Evolutionary conservation across 192 early-diverging fungal species (phyloP), one percentile per base, ranked within the genome.

Genomic region (Coemansia sp.): DNA sequence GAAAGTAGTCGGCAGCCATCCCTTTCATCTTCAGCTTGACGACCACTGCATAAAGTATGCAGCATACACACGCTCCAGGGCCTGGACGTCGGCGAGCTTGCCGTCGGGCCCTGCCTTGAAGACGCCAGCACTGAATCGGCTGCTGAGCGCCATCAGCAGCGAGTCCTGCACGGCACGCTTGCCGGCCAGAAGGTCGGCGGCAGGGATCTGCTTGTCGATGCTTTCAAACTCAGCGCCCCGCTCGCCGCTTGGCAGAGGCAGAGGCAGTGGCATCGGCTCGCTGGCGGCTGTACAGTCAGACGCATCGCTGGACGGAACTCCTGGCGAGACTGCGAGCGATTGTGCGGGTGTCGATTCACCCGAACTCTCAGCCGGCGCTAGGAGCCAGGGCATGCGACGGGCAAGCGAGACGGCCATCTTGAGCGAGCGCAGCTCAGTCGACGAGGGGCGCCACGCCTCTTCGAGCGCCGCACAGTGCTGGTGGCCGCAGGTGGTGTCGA

Each of bases 381-480:
- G 63, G 9, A 93, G 69, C 92, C 92, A 93, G 1, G 92, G 92
- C 92, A 93, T 93, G 46, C 90, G 88, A 27, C 84, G 74, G 12
- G 86, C 86, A 13, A 93, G 79, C 31, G 88, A 90, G 16, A 88
- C 88, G 29, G 88, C 82, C 80, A 93, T 85, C 66, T 93, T 93
- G 31, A 89, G 80, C 39, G 89, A 83, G 52, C 88, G 88, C 22
- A 87, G 88, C 68, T 93, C 92, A 2, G 79, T 79, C 6, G 86
- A 87, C 33, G 90, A 90, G 47, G 89, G 89, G 31, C 90, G 87
- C 92, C 92, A 93, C 29, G 86, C 88, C 72, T 93, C 92, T 38
- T 85, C 83, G 46, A 93, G 88, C 33, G 85, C 76, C 1, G 89
- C 88, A 27, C 80, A 81, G 70, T 93, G 87, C 24, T 84, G 71